Base-by-base conservation (phyloP, 495 filamentous ascomycete species). In the Entonaema liquescens region DNA sequence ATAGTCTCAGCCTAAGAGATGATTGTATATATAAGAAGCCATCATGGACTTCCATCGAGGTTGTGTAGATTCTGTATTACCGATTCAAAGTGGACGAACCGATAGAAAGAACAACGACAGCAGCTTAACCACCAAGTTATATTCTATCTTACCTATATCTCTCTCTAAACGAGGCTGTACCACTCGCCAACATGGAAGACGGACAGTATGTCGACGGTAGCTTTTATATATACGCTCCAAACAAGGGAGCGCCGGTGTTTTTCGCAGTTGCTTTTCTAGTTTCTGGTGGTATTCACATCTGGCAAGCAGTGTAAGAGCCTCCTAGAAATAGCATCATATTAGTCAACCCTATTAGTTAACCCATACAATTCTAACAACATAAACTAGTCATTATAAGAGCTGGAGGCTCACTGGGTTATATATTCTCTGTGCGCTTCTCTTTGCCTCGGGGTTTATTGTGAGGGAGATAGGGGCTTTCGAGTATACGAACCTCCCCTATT, bases 161-260 rank as follows among this genome's bases (percentile, higher is more conserved):
- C 0, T 23, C 0, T 9, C 9, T 12, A 47, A 47, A 47, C 42
- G 42, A 47, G 19, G 42, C 9, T 21, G 17, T 11, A 3, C 42
- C 0, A 25, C 13, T 21, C 36, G 21, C 25, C 53, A 74, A 9
- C 8, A 83, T 81, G 79, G 77, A 79, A 52, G 65, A 76, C 53
- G 82, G 81, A 25, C 50, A 80, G 66, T 72, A 76, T 54, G 83
- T 85, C 47, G 65, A 77, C 9, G 82, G 79, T 17, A 91, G 88
- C 71, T 74, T 88, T 42, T 93, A 87, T 85, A 89, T 87, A 76
- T 93, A 92, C 79, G 90, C 89, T 17, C 91, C 91, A 0, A 92
- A 91, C 73, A 90, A 92, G 77, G 90, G 83, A 3, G 90, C 90
- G 1, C 87, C 91, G 0, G 83, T 92, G 31, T 86, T 89, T 59